Percentiles rank a stretch among this genome's conserved stretches.
phyloP scores from a whole-genome alignment of 345 rosid species.

The Noccaea caerulescens region DNA sequence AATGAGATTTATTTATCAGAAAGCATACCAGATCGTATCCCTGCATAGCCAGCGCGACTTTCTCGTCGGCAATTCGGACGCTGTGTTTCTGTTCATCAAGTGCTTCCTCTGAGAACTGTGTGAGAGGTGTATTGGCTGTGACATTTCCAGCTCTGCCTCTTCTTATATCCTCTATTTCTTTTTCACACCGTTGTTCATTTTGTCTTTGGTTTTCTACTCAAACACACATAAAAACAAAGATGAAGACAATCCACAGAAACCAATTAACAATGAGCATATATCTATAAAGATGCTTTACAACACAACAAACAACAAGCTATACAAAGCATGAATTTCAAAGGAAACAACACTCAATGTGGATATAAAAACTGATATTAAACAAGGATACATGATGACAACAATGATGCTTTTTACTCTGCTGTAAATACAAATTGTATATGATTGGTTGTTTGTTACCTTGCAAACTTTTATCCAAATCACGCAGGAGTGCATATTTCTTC shows the following conservation, averaged over 20 bases:
- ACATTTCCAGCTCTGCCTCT: constrained; percentile 63
- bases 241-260: not conserved
- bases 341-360: not conserved
- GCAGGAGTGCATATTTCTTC: constrained; percentile 82
- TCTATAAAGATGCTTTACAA: too few species aligned
- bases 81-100: constrained; percentile 96
- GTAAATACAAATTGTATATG: not conserved
- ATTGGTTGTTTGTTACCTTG: constrained; percentile 64
- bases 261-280: too few species aligned
- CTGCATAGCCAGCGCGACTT: constrained; percentile 85
- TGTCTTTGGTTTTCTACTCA: constrained; percentile 69
- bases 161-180: constrained; percentile 84
- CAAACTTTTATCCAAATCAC: constrained; percentile 88
- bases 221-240: not conserved
- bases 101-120: constrained; percentile 83
- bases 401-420: not conserved
- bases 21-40: constrained; percentile 85
- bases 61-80: constrained; percentile 93
- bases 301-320: not conserved
- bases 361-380: not conserved
- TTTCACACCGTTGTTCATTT: constrained; percentile 85
- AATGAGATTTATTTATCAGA: not conserved
- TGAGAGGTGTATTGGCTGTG: constrained; percentile 54
- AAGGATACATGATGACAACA: not conserved
- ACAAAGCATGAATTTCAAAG: not conserved